These are phyloP conservation scores for Phyllosticta citribraziliensis DNA, from an alignment of 2,329 filamentous ascomycete species.

Conservation along the genomic window DNA sequence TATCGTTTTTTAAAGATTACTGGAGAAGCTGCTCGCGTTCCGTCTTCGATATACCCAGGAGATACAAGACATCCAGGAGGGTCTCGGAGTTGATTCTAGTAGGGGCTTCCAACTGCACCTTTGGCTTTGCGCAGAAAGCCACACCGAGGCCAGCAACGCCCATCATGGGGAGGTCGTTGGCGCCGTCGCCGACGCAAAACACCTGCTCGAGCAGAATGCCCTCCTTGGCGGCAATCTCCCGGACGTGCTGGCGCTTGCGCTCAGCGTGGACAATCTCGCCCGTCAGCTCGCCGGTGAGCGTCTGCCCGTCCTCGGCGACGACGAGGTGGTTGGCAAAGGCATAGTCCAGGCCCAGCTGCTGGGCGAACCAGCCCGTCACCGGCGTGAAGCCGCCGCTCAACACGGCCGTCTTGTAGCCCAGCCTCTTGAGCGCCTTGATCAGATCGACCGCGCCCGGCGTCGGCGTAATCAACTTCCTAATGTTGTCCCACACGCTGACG, in stretches of 20 bases:
- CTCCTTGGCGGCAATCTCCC: conserved; percentile 61
- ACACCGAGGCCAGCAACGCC: conserved; percentile 64
- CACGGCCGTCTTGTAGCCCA: conserved; percentile 83
- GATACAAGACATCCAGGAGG: conserved; percentile 60
- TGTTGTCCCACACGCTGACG: conserved; percentile 64
- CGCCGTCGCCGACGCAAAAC: conserved; percentile 70
- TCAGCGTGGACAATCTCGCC: conserved; percentile 67
- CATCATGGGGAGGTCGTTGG: conserved; percentile 77
- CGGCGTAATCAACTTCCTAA: conserved; percentile 66
- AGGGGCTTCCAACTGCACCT: conserved; percentile 68
- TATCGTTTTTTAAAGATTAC: neutral
- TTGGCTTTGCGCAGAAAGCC: conserved; percentile 76
- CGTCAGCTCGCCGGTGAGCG: conserved; percentile 61
- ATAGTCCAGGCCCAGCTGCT: conserved; percentile 73
- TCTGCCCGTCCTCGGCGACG: conserved; percentile 42
- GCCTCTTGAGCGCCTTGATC: conserved; percentile 59
- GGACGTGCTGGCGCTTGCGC: conserved; percentile 61
- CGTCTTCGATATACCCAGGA: conserved; percentile 61
- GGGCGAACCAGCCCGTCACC: conserved; percentile 76
- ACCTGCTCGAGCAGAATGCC: conserved; percentile 55
- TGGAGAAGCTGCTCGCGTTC: conserved; percentile 45
- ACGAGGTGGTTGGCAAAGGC: conserved; percentile 80
- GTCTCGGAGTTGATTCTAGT: conserved; percentile 57
- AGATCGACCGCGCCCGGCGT: conserved; percentile 72
- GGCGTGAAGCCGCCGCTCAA: conserved; percentile 88